Evolutionary conservation across 345 rosid genomes (phyloP).

Genomic region (Moricandia moricandioides): DNA sequence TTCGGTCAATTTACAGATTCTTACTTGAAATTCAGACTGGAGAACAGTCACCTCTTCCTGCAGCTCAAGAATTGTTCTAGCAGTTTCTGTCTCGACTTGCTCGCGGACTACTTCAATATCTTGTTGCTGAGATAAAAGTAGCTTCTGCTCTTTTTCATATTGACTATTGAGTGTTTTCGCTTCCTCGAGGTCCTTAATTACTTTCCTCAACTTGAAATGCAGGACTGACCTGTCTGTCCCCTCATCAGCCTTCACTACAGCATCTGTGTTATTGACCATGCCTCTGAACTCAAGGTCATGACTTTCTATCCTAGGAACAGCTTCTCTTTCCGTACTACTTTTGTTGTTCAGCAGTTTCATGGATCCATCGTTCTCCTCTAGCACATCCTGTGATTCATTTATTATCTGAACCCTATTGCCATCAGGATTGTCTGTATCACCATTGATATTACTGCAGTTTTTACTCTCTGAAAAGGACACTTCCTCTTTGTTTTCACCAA

Average conservation of each 20-base stretch:
- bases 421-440: conserved; percentile 32
- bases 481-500: conserved; percentile 44
- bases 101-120: conserved; percentile 66
- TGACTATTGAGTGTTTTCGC: conserved; percentile 51
- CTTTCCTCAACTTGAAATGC: conserved; percentile 53
- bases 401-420: conserved; percentile 35
- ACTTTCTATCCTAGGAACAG: conserved; percentile 31
- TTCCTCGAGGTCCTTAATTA: conserved; percentile 56
- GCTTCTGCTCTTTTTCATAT: conserved; percentile 56
- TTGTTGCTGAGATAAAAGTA: conserved; percentile 54
- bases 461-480: conserved; percentile 34
- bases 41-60: conserved; percentile 71
- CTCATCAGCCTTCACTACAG: conserved; percentile 30
- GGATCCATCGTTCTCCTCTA: conserved; percentile 46
- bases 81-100: conserved; percentile 80
- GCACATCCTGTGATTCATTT: conserved; percentile 45
- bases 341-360: conserved; percentile 41
- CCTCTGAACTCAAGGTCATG: conserved; percentile 28
- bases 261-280: conserved; percentile 26
- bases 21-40: conserved; percentile 59
- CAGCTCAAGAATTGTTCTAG: conserved; percentile 71
- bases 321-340: conserved; percentile 39
- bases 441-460: conserved; percentile 30
- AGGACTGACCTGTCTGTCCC: conserved; percentile 36
- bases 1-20: conserved; percentile 44